These are phyloP conservation scores for Microsporum canis DNA, from an alignment of 2,329 filamentous ascomycete genomes.

Conservation along the genomic window DNA sequence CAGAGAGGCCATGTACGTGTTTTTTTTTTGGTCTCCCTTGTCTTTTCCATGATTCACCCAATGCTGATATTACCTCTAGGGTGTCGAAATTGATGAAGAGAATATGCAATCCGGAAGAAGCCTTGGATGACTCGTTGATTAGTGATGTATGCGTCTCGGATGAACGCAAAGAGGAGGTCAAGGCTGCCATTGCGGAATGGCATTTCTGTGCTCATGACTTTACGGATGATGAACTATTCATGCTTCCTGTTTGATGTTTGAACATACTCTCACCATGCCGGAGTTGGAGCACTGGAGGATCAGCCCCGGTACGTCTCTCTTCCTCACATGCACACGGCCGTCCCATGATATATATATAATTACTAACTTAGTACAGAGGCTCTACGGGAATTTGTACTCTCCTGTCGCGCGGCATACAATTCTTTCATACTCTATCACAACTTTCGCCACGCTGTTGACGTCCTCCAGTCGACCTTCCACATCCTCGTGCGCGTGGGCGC, in stretches of 20 bases:
- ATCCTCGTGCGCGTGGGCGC: constrained; percentile 74
- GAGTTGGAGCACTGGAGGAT: constrained; percentile 73
- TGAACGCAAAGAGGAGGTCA: constrained; percentile 55
- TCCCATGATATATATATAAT: constrained; percentile 12
- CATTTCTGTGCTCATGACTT: constrained; percentile 83
- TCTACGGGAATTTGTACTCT: constrained; percentile 72
- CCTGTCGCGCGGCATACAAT: constrained; percentile 89
- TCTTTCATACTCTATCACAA: constrained; percentile 96
- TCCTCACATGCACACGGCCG: background rate
- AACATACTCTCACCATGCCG: constrained; percentile 72
- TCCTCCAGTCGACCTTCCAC: constrained; percentile 83
- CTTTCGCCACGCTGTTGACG: constrained; percentile 93
- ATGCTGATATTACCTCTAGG: constrained; percentile 18
- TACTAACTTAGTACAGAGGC: constrained; percentile 46
- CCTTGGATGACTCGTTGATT: constrained; percentile 49
- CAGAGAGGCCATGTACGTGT: constrained; percentile 64
- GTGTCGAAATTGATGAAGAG: constrained; percentile 81
- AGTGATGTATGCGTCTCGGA: constrained; percentile 56
- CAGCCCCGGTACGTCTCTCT: constrained; percentile 52
- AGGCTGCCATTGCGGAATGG: constrained; percentile 64
- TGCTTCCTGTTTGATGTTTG: constrained; percentile 75
- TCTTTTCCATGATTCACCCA: constrained; percentile 9
- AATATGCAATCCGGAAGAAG: constrained; percentile 63
- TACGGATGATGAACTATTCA: constrained; percentile 85
- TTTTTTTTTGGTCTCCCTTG: constrained; percentile 3